Conservation (phyloP, 345 rosid species). For the Rhodamnia argentea region DNA sequence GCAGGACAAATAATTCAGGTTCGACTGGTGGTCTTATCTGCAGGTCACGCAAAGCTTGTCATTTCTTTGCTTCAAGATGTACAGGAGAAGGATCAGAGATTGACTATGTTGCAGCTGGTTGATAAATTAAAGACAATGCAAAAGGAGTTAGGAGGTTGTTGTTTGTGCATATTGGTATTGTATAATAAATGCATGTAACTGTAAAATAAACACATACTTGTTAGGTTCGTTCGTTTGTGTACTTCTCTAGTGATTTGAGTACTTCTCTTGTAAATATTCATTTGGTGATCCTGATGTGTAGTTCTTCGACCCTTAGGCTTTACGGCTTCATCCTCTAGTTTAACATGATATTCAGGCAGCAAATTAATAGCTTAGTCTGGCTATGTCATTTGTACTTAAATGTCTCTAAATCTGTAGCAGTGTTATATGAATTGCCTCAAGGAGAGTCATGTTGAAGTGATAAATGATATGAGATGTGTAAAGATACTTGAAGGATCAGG, state of each 20-base stretch:
- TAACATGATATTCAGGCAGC: background rate
- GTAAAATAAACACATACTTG: background rate
- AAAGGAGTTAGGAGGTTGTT: slow-evolving; percentile 78
- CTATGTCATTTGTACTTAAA: background rate
- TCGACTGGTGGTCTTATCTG: background rate
- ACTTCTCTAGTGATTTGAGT: background rate
- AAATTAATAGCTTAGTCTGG: background rate
- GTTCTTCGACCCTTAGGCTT: background rate
- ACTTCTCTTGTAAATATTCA: background rate
- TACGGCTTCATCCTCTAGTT: background rate
- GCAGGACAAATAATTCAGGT: background rate
- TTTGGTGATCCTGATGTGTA: background rate
- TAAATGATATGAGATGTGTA: background rate
- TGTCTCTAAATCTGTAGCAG: background rate
- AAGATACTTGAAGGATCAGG: background rate
- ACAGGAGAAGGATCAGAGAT: slow-evolving; percentile 63
- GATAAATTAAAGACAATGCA: slow-evolving; percentile 75
- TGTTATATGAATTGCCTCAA: background rate
- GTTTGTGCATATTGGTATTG: background rate
- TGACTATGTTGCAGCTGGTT: slow-evolving; percentile 80
- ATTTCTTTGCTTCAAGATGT: slow-evolving; percentile 67
- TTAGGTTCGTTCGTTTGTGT: background rate
- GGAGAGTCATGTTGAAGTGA: background rate
- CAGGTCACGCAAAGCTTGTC: slow-evolving; percentile 58
- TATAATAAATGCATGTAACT: background rate